Evolutionary conservation across 108 stramenopile genomes (phyloP), one percentile per base, ranked within the genome.

Genomic region (Fragilaria crotonensis): DNA sequence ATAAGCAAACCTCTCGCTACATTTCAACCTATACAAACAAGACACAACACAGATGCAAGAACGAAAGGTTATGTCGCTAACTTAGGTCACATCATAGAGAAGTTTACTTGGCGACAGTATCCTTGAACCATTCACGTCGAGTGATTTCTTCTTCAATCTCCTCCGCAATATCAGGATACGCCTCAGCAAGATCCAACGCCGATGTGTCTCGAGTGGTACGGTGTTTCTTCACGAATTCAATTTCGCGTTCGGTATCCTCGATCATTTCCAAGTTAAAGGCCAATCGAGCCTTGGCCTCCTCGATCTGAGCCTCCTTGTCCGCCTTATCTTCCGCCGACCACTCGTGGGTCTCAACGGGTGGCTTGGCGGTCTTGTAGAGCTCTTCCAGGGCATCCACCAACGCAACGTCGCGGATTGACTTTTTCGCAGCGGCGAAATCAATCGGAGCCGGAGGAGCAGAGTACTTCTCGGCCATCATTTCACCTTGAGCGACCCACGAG

Each of bases 81-180:
- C n/a, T n/a, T n/a, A n/a, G n/a, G n/a, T n/a, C n/a, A n/a, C n/a
- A n/a, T 41, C 14, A 41, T 11, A 41, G 14, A 11, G 36, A 14
- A 41, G 11, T 41, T 41, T 41, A 41, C 36, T 41, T 41, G 11
- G 54, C 30, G 33, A 56, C 80, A 53, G 68, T 67, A 71, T 93
- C 91, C 77, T 89, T 93, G 80, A 93, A 93, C 91, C 91, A 93
- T 60, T 89, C 81, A 68, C 91, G 88, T 27, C 76, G 66, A 61
- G 89, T 87, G 60, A 93, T 82, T 61, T 93, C 91, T 36, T 83
- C 75, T 61, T 89, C 85, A 30, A 85, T 78, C 60, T 93, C 87
- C 55, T 89, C 87, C 20, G 84, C 85, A 59, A 93, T 83, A 48
- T 82, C 83, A n/a, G 91, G 91, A 66, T 93, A 88, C 67, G 78